Percentiles rank a stretch among this genome's conserved stretches.
These are phyloP conservation scores for Calonectria fujianensis DNA, from an alignment of 2,329 filamentous ascomycete species.

Conservation along the genomic window DNA sequence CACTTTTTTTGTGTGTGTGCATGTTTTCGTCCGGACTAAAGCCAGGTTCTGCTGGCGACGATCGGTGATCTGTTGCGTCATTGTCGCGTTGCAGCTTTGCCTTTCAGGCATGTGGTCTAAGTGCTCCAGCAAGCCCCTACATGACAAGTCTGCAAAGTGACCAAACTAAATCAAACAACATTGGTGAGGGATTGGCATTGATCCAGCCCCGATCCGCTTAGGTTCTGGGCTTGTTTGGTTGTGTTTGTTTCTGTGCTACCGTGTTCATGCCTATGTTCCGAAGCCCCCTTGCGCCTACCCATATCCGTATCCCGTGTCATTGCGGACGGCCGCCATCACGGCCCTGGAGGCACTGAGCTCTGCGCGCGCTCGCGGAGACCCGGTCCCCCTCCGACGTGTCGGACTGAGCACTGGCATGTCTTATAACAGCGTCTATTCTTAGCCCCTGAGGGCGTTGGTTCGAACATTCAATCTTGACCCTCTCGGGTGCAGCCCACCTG, in stretches of 20 bases:
- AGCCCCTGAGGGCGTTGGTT: not conserved
- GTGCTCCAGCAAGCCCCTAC: not conserved
- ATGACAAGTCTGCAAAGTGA: not conserved
- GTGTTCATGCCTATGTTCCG: not conserved
- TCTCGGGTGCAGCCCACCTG: slow-evolving; percentile 14
- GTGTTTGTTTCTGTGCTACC: not conserved
- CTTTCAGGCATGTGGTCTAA: slow-evolving; percentile 2
- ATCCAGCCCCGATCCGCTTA: not conserved
- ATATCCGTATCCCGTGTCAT: not conserved
- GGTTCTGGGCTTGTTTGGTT: not conserved
- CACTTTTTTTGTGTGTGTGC: not conserved
- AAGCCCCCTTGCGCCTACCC: not conserved
- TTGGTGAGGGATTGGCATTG: not conserved
- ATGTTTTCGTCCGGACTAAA: slow-evolving; percentile 15
- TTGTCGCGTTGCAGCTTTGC: not conserved
- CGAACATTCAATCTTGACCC: slow-evolving; percentile 8
- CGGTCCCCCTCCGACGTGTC: slow-evolving; percentile 9
- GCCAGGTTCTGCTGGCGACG: not conserved
- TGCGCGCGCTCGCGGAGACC: slow-evolving; percentile 4
- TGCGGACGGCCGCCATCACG: not conserved
- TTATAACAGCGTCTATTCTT: slow-evolving; percentile 21
- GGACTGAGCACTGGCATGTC: slow-evolving; percentile 7
- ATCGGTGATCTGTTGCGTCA: slow-evolving; percentile 13
- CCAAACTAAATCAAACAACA: slow-evolving; percentile 1
- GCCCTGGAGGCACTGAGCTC: not conserved